Evolutionary conservation across 2,329 filamentous ascomycete species (phyloP).

Genomic region (Cladosporium oxysporum): DNA sequence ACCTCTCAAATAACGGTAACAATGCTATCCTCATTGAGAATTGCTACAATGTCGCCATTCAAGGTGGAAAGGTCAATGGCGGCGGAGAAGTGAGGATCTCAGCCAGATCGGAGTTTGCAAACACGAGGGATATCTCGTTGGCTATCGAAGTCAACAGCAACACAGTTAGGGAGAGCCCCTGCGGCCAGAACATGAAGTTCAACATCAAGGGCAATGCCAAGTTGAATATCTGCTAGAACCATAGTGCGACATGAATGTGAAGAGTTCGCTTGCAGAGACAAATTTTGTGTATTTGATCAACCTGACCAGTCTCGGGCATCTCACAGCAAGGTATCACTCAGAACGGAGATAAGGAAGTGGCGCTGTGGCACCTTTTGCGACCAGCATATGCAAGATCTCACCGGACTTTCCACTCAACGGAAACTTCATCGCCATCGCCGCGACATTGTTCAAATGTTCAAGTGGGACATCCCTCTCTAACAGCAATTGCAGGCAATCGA

Average conservation of each 20-base stretch:
- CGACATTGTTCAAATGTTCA: neutral
- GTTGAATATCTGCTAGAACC: slow-evolving; percentile 44
- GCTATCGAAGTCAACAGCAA: slow-evolving; percentile 53
- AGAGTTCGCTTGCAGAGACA: neutral
- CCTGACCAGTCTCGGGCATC: neutral
- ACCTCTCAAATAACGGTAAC: slow-evolving; percentile 56
- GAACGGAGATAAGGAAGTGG: no score
- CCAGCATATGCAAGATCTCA: neutral
- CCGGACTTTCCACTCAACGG: neutral
- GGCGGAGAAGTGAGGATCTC: slow-evolving; percentile 59
- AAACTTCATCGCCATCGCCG: no score
- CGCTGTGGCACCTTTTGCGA: neutral
- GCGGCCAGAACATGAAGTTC: slow-evolving; percentile 56
- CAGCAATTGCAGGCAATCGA: neutral
- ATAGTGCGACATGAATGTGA: neutral
- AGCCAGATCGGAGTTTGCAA: slow-evolving; percentile 56
- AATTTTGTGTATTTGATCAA: neutral
- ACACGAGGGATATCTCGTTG: slow-evolving; percentile 55
- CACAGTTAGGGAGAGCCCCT: slow-evolving; percentile 56
- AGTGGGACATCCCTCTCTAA: neutral
- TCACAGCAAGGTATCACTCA: no score
- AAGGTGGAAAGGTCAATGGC: slow-evolving; percentile 53
- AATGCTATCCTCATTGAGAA: slow-evolving; percentile 62
- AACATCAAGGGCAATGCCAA: slow-evolving; percentile 50
- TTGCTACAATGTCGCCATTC: slow-evolving; percentile 58